These are phyloP conservation scores for Hevea brasiliensis DNA, from an alignment of 345 rosid species.

Conservation along the genomic window DNA sequence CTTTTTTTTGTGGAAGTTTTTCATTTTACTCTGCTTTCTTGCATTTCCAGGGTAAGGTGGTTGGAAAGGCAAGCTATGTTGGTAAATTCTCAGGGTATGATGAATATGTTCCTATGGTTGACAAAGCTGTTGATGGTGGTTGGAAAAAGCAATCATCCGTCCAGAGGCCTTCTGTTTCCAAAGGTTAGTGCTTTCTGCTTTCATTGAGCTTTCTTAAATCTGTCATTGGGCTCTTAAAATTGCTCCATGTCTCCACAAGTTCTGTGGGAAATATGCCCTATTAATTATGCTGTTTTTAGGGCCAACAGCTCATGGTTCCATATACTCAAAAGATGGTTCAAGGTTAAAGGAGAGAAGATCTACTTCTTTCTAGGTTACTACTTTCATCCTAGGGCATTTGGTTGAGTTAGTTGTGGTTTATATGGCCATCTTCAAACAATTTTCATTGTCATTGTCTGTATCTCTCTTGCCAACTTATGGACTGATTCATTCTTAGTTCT, in stretches of 20 bases:
- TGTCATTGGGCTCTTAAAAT: not conserved
- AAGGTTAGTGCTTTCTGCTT: slow-evolving; percentile 42
- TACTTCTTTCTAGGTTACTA: not conserved
- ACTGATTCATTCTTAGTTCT: not conserved
- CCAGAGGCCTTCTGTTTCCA: slow-evolving; percentile 46
- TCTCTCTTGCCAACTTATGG: not conserved
- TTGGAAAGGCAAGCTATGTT: slow-evolving; percentile 61
- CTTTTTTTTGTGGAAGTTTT: not conserved
- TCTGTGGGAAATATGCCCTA: not conserved
- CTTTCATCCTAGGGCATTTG: not conserved
- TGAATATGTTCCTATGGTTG: slow-evolving; percentile 98
- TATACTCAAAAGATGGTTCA: not conserved
- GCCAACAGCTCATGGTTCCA: not conserved
- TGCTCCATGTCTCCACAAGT: not conserved
- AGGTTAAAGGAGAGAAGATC: not conserved
- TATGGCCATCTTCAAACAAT: not conserved
- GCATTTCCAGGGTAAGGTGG: slow-evolving; percentile 58
- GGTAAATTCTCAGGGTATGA: slow-evolving; percentile 84
- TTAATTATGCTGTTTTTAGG: not conserved
- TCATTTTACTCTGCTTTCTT: slow-evolving; percentile 9
- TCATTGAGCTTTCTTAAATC: not conserved
- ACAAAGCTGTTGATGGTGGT: slow-evolving; percentile 86
- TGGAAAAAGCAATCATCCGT: slow-evolving; percentile 71
- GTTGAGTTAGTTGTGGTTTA: not conserved
- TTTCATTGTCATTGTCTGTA: not conserved